Percentiles rank a stretch among this genome's conserved stretches.
Conservation (phyloP, 257 asterid genomes). For the Solanum raphanifolium region DNA sequence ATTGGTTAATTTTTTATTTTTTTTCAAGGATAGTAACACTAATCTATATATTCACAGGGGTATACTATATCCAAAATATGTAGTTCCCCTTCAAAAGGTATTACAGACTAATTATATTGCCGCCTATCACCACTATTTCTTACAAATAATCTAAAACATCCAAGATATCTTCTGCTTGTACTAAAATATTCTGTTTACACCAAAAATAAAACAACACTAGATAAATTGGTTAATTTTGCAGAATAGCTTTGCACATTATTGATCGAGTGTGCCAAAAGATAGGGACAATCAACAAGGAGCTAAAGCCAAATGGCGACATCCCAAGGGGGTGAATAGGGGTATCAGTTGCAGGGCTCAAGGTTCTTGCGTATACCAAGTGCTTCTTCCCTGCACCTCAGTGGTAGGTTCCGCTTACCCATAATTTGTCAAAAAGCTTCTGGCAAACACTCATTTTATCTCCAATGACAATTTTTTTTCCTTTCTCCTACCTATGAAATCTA, state of each 20-base stretch:
- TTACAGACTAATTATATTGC: too few species aligned
- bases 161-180: too few species aligned
- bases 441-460: background rate
- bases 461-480: background rate
- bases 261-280: background rate
- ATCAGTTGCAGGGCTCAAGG: too few species aligned
- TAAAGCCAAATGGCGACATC: background rate
- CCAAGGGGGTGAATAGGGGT: background rate
- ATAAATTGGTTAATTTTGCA: background rate
- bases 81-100: too few species aligned
- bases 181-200: background rate
- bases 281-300: background rate
- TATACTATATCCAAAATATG: too few species aligned
- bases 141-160: too few species aligned
- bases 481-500: background rate
- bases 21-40: too few species aligned
- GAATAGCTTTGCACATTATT: background rate
- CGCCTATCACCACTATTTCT: too few species aligned
- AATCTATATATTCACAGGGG: too few species aligned
- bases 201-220: too few species aligned
- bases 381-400: background rate
- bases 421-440: background rate
- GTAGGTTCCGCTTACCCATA: background rate
- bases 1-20: background rate
- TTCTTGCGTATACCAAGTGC: background rate